These are phyloP conservation scores for Chlorella variabilis DNA, from an alignment of 163 green algal species.

Conservation along the genomic window DNA sequence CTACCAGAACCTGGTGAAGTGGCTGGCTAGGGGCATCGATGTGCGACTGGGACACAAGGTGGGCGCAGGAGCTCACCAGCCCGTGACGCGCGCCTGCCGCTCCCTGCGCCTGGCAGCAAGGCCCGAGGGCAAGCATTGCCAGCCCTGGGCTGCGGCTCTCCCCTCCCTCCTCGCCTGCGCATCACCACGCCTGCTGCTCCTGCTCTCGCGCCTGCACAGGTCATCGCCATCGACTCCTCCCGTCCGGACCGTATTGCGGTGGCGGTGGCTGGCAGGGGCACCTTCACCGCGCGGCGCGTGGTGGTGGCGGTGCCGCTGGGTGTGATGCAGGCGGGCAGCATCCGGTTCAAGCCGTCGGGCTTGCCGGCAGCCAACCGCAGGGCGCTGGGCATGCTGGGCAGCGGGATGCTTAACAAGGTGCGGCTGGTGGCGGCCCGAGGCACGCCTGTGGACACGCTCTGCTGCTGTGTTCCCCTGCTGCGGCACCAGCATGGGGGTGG, in stretches of 20 bases:
- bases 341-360: background rate
- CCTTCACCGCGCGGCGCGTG: background rate
- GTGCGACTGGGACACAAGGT: slow-evolving; percentile 25
- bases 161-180: no score
- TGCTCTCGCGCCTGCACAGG: background rate
- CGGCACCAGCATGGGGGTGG: no score
- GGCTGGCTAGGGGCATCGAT: background rate
- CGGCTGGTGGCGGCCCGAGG: no score
- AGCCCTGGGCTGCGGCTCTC: no score
- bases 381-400: background rate
- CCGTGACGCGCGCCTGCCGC: no score
- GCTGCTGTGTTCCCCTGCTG: no score
- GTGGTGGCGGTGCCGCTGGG: slow-evolving; percentile 23
- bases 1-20: slow-evolving; percentile 16
- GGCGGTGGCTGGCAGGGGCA: background rate
- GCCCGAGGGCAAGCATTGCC: no score
- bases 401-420: slow-evolving; percentile 27
- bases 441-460: no score
- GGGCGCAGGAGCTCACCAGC: background rate
- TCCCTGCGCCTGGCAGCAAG: no score
- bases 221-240: slow-evolving; percentile 16
- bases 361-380: slow-evolving; percentile 2
- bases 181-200: no score
- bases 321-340: background rate
- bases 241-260: background rate